Evolutionary conservation across 1,284 basidiomycete species (phyloP).

Genomic region (Sporisorium scitamineum): DNA sequence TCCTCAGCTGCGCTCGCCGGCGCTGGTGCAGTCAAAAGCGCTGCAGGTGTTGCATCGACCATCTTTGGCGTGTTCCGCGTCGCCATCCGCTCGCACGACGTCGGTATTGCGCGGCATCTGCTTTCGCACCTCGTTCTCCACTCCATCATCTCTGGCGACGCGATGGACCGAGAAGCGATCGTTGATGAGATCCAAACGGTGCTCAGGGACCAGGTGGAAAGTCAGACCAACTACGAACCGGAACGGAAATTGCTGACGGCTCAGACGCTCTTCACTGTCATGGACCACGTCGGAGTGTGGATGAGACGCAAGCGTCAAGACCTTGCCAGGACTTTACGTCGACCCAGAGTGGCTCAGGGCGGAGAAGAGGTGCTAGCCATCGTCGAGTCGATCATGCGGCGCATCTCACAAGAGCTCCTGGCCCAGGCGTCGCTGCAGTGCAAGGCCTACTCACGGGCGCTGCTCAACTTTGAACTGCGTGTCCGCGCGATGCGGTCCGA

Average conservation of each 20-base stretch:
- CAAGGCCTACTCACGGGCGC: conserved; percentile 90
- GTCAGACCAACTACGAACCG: conserved; percentile 43
- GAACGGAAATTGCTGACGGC: conserved; percentile 70
- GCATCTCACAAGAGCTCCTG: conserved; percentile 88
- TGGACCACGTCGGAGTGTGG: conserved; percentile 96
- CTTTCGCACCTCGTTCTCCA: conserved; percentile 93
- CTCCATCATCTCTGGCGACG: conserved; percentile 82
- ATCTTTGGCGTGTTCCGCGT: conserved; percentile 86
- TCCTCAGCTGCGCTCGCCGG: conserved; percentile 18
- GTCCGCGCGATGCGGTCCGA: conserved; percentile 61
- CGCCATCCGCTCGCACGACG: conserved; percentile 87
- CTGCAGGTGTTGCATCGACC: conserved; percentile 65
- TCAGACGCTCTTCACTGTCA: conserved; percentile 89
- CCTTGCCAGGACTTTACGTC: conserved; percentile 42
- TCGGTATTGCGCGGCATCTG: conserved; percentile 87
- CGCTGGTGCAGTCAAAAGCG: conserved; percentile 60
- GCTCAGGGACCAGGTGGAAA: conserved; percentile 83
- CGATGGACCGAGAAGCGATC: conserved; percentile 75
- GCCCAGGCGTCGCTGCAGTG: conserved; percentile 93
- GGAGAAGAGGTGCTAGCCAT: conserved; percentile 58
- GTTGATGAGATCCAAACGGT: conserved; percentile 83
- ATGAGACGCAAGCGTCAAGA: conserved; percentile 73
- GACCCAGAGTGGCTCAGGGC: conserved; percentile 30
- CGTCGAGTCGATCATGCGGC: conserved; percentile 83
- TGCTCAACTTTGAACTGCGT: conserved; percentile 90